Base-by-base conservation (phyloP, 495 filamentous ascomycete species). In the Patellaria atrata region DNA sequence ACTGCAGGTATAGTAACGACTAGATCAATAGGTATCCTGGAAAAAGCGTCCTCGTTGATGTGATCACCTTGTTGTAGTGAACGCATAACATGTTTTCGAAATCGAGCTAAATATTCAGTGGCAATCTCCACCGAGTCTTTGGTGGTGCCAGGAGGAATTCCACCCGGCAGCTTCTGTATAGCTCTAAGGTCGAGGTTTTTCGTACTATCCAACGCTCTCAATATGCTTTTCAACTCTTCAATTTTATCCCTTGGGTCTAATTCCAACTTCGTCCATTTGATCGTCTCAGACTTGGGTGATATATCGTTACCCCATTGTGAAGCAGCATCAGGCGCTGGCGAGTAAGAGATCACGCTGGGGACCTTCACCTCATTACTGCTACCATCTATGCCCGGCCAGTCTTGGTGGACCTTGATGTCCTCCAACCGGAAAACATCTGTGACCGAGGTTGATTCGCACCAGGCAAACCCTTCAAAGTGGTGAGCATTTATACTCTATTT, bases 201-300 rank as follows among this genome's bases (percentile, higher is more conserved):
- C 37, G 37, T 45, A 3, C 42, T 37, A 12, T 45, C 37, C 22
- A 45, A 19, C 11, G 26, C 17, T 21, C 40, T 23, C 1, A 45
- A 22, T 11, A 38, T 35, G 9, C 40, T 17, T 9, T 45, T 37
- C 15, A 45, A 28, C 27, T 45, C 42, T 8, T 35, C 42, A 4
- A 35, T 30, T 5, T 30, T 14, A 3, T 33, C 28, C 20, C 30
- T 16, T 2, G 33, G 23, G 24, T 40, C 42, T 15, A 45, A 33
- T 18, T 45, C 42, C 9, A 45, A 27, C 13, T 45, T 45, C 3
- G 42, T 45, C 24, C 40, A 26, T 2, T 40, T 25, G 36, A 45
- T 45, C 15, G 37, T 25, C 6, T 40, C 27, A 3, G 42, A 22
- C n/a, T 35, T 28, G 10, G 42, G 37, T 12, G 30, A 32, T 14